Evolutionary conservation across 371 early-diverging fungal genomes (phyloP).

Genomic region (Mortierella sp.): DNA sequence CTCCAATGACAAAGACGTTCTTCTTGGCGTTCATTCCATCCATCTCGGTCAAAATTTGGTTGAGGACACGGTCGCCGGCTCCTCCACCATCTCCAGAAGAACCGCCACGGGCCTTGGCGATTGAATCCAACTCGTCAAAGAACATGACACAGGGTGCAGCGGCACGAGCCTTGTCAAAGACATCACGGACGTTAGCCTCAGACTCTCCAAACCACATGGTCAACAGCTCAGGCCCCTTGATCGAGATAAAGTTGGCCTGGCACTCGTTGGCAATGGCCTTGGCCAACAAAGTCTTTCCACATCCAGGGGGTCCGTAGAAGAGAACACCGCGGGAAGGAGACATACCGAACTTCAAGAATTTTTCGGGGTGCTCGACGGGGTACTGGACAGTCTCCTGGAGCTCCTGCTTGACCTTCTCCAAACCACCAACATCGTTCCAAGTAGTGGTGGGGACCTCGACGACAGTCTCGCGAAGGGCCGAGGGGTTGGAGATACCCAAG

Average conservation of each 20-base stretch:
- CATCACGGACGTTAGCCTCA: conserved; percentile 99
- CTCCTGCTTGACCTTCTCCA: conserved; percentile 99
- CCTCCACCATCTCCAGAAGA: conserved; percentile 94
- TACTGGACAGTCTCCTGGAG: conserved; percentile 99
- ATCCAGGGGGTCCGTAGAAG: conserved; percentile 99
- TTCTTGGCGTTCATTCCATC: conserved; percentile 99
- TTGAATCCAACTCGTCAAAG: conserved; percentile 99
- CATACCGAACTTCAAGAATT: conserved; percentile 99
- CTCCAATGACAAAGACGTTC: conserved; percentile 99
- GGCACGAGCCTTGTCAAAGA: conserved; percentile 99
- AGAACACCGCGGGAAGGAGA: conserved; percentile 99
- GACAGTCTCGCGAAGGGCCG: conserved; percentile 99
- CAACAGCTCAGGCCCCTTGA: conserved; percentile 99
- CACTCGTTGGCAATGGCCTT: conserved; percentile 99
- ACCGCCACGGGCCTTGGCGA: conserved; percentile 98
- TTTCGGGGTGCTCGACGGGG: conserved; percentile 99
- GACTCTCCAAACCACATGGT: conserved; percentile 99
- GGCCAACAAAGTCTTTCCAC: conserved; percentile 99
- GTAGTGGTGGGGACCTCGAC: conserved; percentile 99
- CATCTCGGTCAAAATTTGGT: conserved; percentile 99
- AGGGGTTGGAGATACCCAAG: conserved; percentile 98
- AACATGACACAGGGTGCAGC: conserved; percentile 99
- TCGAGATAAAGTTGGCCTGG: conserved; percentile 99
- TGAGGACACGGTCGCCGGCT: conserved; percentile 99
- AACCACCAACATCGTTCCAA: conserved; percentile 99